Evolutionary conservation across 1,139 yeast genomes (phyloP), one percentile per base, ranked within the genome.

Genomic region (Wickerhamomyces sp.): DNA sequence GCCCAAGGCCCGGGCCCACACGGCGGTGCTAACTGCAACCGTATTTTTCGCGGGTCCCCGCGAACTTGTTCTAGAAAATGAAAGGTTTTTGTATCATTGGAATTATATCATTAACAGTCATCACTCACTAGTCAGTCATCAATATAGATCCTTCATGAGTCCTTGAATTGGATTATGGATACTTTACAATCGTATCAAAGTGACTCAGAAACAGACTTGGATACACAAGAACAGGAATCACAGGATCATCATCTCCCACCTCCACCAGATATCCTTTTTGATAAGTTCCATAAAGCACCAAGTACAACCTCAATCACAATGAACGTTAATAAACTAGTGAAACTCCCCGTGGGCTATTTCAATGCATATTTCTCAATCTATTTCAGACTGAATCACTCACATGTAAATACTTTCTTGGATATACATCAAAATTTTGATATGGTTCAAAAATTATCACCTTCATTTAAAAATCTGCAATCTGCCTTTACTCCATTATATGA

Each of bases 301-400:
- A 35, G 27, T 8, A 23, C 44, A 29, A 15, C 43, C 34, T 27
- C 30, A 27, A 18, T 29, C 23, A 37, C 10, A 18, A 51, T 48
- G 57, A 42, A 36, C 10, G 34, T 45, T 6, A 31, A 36, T 18
- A 15, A 27, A 1, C 32, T 42, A 2, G 10, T 44, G 4, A 29
- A 15, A 9, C 34, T 43, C 1, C 50, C 53, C 6, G 31, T 36
- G 2, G 56, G 58, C 1, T 42, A 39, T 36, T 39, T 43, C 27
- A 54, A 54, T 36, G 39, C 49, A 15, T 56, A 49, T 31, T 45
- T 50, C 6, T 51, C 46, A 10, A 34, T 52, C 1, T 58, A 55
- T 30, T 52, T 56, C 38, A 34, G 41, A 8, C 54, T 58, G 2
- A 37, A 45, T 1, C 13, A 29, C 4, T 3, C 7, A 0, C 52